Evolutionary conservation across 768 basidiomycete species (phyloP), one percentile per base, ranked within the genome.

Genomic region (Sporobolomyces phaffii): DNA sequence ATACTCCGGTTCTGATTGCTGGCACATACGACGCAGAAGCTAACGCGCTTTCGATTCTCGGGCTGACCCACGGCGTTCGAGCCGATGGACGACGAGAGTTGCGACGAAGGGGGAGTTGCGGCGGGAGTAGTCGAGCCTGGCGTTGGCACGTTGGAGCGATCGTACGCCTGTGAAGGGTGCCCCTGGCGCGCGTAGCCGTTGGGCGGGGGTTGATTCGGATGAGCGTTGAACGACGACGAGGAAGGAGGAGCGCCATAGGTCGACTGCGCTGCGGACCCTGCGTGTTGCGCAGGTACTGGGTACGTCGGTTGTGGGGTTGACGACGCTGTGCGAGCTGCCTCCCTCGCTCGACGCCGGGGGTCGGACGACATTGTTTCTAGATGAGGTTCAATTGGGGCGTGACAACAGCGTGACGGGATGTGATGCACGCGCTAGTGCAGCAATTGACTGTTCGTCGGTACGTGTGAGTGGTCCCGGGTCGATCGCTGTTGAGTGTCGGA

Each of bases 11-110:
- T 72, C 34, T 49, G 52, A 76, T 99, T 99, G 76, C 91, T 97
- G n/a, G 96, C 94, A 76, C 96, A 99, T 36, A 98, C 96, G 13
- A 99, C 90, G 76, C 96, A 98, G 80, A 98, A 98, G 50, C 96
- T 67, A 40, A 63, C 45, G 15, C 66, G 8, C 56, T 66, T 65
- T 8, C 56, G 50, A 2, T 44, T 34, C 0, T 3, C 41, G 17
- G 8, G 22, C 26, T 31, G 48, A 29, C 57, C 60, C 4, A 3
- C 3, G 33, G 49, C 44, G 29, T 67, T 57, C 24, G 24, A 28
- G 14, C n/a, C 41, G 8, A 56, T 31, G 1, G 66, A 40, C 31
- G 41, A 20, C 14, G 56, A 13, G 56, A 41, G 31, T 20, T 49
- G 47, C 53, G 38, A 40, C n/a, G 47, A 54, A 1, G 65, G 65